These are phyloP conservation scores for Cephaloascus albidus DNA, from an alignment of 805 yeast genomes.

Conservation along the genomic window DNA sequence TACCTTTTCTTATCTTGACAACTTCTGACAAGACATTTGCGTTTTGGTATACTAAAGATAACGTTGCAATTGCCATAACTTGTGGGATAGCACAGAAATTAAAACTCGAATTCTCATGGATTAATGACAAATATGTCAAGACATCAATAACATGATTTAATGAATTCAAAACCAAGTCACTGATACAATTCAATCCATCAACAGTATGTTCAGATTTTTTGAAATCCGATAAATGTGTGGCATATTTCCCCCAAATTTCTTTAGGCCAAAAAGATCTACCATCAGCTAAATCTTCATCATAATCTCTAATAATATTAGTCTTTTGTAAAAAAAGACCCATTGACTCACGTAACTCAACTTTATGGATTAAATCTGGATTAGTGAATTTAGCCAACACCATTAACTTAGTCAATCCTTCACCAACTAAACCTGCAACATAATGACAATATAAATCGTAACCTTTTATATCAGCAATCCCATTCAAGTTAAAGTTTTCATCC, in stretches of 20 bases:
- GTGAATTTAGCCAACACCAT: constrained; percentile 71
- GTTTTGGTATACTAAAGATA: constrained; percentile 79
- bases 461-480: constrained; percentile 67
- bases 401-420: constrained; percentile 86
- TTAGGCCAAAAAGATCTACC: constrained; percentile 95
- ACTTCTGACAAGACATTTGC: constrained; percentile 57
- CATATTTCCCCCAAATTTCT: constrained; percentile 84
- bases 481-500: constrained; percentile 66
- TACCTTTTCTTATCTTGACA: constrained; percentile 87
- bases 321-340: constrained; percentile 96
- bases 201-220: constrained; percentile 29
- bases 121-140: constrained; percentile 62
- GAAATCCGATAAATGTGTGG: constrained; percentile 55
- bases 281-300: constrained; percentile 82
- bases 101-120: constrained; percentile 76
- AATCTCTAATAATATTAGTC: constrained; percentile 93
- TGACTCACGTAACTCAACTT: constrained; percentile 56
- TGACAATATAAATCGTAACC: constrained; percentile 92
- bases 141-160: constrained; percentile 71
- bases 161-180: constrained; percentile 73
- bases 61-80: constrained; percentile 96
- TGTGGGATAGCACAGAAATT: constrained; percentile 97
- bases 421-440: constrained; percentile 96
- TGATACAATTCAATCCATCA: constrained; percentile 67
- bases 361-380: constrained; percentile 37